These are phyloP conservation scores for Diaporthe ilicicola DNA, from an alignment of 2,329 filamentous ascomycete genomes.

Conservation along the genomic window DNA sequence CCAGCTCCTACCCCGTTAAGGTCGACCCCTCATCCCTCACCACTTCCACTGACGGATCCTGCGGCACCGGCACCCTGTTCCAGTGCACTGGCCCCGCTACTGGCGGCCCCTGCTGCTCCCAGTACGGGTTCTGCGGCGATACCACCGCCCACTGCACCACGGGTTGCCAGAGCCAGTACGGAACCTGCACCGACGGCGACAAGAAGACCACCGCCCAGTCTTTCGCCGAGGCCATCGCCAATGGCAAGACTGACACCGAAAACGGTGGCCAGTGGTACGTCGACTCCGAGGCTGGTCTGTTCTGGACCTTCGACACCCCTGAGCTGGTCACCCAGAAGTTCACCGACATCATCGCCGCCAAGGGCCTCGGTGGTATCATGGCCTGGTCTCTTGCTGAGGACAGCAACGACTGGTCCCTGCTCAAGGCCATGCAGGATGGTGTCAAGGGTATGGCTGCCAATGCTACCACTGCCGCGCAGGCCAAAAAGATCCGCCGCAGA, in stretches of 20 bases:
- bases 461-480: neutral
- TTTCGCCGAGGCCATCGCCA: constrained; percentile 52
- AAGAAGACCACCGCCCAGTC: constrained; percentile 38
- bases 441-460: constrained; percentile 32
- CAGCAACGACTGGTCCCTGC: constrained; percentile 50
- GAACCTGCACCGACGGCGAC: constrained; percentile 30
- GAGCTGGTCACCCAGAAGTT: constrained; percentile 59
- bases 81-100: constrained; percentile 30
- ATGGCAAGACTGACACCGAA: constrained; percentile 53
- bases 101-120: constrained; percentile 32
- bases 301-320: constrained; percentile 65
- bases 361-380: constrained; percentile 58
- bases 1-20: constrained; percentile 38
- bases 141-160: constrained; percentile 34
- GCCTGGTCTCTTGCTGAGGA: constrained; percentile 64
- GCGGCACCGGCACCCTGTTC: constrained; percentile 35
- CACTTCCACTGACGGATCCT: constrained; percentile 32
- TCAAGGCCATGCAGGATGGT: constrained; percentile 51
- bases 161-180: constrained; percentile 38
- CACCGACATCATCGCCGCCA: constrained; percentile 49
- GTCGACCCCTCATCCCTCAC: constrained; percentile 32
- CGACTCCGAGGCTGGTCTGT: constrained; percentile 53
- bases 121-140: constrained; percentile 32
- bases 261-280: constrained; percentile 65
- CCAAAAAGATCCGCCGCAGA: constrained; percentile 17